Conservation (phyloP, 768 basidiomycete species). For the Termitomyces heimii region DNA sequence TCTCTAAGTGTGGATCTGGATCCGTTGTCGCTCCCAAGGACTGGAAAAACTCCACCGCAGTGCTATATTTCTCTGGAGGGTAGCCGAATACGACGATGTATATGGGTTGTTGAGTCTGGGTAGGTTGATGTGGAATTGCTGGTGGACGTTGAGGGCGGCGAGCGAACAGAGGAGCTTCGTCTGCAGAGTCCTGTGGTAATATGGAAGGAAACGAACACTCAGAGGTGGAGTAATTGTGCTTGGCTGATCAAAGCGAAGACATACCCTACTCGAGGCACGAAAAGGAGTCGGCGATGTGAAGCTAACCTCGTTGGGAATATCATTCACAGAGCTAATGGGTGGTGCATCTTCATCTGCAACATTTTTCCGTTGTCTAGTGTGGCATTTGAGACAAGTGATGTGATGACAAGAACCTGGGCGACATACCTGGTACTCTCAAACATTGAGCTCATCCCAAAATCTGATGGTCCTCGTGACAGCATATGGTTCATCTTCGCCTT, state of each 20-base stretch:
- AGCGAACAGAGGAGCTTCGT: conserved; percentile 34
- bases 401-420: background rate
- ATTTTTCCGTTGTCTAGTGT: conserved; percentile 49
- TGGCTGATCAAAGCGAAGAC: conserved; percentile 14
- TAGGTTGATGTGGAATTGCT: conserved; percentile 16
- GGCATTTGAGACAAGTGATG: background rate
- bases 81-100: conserved; percentile 88
- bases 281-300: conserved; percentile 33
- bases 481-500: conserved; percentile 78
- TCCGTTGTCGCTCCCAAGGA: conserved; percentile 68
- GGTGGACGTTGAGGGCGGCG: conserved; percentile 26
- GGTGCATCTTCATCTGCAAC: conserved; percentile 78
- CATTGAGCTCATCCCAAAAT: conserved; percentile 84
- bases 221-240: background rate
- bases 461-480: conserved; percentile 51
- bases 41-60: conserved; percentile 70
- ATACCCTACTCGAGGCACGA: conserved; percentile 33
- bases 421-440: conserved; percentile 65
- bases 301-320: conserved; percentile 58
- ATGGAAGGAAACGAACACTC: background rate
- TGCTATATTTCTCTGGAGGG: conserved; percentile 69
- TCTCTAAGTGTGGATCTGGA: conserved; percentile 59
- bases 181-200: conserved; percentile 29
- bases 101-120: conserved; percentile 32
- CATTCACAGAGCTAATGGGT: conserved; percentile 67